These are phyloP conservation scores for Wakefieldia striispora DNA, from an alignment of 768 basidiomycete genomes.

Conservation along the genomic window DNA sequence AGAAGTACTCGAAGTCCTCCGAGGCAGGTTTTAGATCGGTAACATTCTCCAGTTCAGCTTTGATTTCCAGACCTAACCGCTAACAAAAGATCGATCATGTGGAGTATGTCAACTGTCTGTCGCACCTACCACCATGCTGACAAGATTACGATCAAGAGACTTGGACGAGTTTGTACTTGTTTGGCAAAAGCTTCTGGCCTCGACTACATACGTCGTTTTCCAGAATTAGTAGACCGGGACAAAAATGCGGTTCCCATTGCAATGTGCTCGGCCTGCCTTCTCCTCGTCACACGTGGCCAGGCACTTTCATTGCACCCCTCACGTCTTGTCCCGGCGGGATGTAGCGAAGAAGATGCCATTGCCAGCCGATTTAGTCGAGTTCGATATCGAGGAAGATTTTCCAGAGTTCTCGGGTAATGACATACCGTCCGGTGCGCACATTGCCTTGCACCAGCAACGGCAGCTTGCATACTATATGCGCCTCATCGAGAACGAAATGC, in stretches of 20 bases:
- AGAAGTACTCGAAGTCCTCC: conserved; percentile 76
- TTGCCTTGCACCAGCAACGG: conserved; percentile 71
- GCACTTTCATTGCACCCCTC: conserved; percentile 25
- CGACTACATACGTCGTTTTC: neutral
- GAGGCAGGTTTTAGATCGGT: conserved; percentile 64
- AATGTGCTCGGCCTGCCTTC: conserved; percentile 14
- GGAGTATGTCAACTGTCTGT: neutral
- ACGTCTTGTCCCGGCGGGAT: conserved; percentile 15
- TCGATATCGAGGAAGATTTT: conserved; percentile 37
- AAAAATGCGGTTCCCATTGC: conserved; percentile 21
- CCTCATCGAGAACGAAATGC: conserved; percentile 86
- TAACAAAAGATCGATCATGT: conserved; percentile 21
- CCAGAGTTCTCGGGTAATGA: conserved; percentile 47
- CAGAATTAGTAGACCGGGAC: neutral
- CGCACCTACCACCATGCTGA: conserved; percentile 51
- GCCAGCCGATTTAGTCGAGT: conserved; percentile 36
- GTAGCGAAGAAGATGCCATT: conserved; percentile 32
- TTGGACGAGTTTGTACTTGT: conserved; percentile 23
- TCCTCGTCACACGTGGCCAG: conserved; percentile 14
- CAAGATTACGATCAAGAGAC: neutral
- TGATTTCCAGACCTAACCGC: conserved; percentile 65
- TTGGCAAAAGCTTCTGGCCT: conserved; percentile 12
- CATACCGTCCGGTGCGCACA: conserved; percentile 66
- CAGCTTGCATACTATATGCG: conserved; percentile 75
- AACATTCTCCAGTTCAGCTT: conserved; percentile 79